Base-by-base conservation (phyloP, 441 rosid genomes). In the Adansonia rubrostipa region DNA sequence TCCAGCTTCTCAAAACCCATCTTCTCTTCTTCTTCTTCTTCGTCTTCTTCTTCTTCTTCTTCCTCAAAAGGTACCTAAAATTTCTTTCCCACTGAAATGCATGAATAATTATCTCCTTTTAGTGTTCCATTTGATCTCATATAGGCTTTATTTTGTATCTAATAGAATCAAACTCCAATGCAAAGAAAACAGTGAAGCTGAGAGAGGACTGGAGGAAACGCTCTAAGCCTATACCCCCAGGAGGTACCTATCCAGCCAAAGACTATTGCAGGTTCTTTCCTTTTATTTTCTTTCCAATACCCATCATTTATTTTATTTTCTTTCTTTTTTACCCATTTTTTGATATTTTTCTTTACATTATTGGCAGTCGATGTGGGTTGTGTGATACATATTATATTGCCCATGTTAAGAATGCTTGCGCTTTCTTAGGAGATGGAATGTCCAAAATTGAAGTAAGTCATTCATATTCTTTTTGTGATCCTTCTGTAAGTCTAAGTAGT, bases 401-500 rank as follows among this genome's bases (percentile, higher is more conserved):
- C 56, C 99, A 95, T 85, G 99, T 95, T 73, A 95, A 91, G 86
- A 86, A 87, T 75, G 96, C 98, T 33, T 95, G 99, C 81, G 99
- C 99, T 65, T 95, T 95, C 84, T 89, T 95, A 20, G 99, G 97
- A 66, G 98, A 91, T 84, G 99, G 98, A 76, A 95, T 95, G 99
- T 92, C 99, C 64, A 91, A 79, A 85, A 90, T 95, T 78, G 98
- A 95, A 86, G 99, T 92, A 74, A 88, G 86, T 17, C 74, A n/a
- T 76, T 19, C 24, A 17, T 57, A 22, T 71, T 19, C 8, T 1
- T n/a, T 17, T 10, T 61, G 7, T 50, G 51, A 24, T 57, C 42
- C 53, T 14, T 28, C 42, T 45, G 14, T 44, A 5, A 33, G 33
- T 28, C 33, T 28, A 28, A 28, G 28, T 61, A 10, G 7, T 61